These are phyloP conservation scores for Aphanomyces euteiches DNA, from an alignment of 352 stramenopile species.

Conservation along the genomic window DNA sequence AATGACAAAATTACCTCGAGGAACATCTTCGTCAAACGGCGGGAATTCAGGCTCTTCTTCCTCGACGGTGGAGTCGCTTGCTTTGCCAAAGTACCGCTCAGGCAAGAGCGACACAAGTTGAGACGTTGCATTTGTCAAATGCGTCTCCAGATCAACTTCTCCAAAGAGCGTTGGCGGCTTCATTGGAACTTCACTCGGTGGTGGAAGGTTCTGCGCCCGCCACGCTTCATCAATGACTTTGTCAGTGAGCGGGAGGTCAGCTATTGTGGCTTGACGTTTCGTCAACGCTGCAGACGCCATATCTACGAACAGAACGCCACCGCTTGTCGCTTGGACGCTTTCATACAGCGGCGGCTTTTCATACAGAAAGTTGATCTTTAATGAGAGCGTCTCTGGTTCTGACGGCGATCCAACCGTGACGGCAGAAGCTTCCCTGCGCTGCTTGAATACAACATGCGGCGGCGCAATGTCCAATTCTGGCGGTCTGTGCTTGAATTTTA, in stretches of 20 bases:
- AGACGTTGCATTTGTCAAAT: slow-evolving; percentile 25
- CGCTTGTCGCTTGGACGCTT: not conserved
- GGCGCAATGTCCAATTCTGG: slow-evolving; percentile 37
- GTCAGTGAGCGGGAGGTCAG: slow-evolving; percentile 9
- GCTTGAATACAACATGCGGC: slow-evolving; percentile 82
- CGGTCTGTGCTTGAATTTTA: slow-evolving; percentile 1
- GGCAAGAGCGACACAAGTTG: slow-evolving; percentile 25
- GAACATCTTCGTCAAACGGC: not conserved
- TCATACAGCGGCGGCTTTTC: slow-evolving; percentile 12
- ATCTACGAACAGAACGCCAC: not conserved
- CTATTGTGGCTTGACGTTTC: slow-evolving; percentile 9
- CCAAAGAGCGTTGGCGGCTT: slow-evolving; percentile 30
- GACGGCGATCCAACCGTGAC: not conserved
- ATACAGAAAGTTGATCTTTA: slow-evolving; percentile 18
- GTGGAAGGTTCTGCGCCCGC: slow-evolving; percentile 15
- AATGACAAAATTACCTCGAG: not conserved
- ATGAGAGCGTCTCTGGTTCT: not conserved
- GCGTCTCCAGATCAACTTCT: slow-evolving; percentile 24
- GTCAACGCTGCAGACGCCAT: not conserved
- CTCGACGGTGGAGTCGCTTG: not conserved
- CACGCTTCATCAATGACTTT: slow-evolving; percentile 30
- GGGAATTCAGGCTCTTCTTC: slow-evolving; percentile 24
- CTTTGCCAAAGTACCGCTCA: slow-evolving; percentile 15
- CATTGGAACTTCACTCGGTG: slow-evolving; percentile 23
- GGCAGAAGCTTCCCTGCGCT: slow-evolving; percentile 49